Base-by-base conservation (phyloP, 495 filamentous ascomycete genomes). In the Penicillium alfredii region DNA sequence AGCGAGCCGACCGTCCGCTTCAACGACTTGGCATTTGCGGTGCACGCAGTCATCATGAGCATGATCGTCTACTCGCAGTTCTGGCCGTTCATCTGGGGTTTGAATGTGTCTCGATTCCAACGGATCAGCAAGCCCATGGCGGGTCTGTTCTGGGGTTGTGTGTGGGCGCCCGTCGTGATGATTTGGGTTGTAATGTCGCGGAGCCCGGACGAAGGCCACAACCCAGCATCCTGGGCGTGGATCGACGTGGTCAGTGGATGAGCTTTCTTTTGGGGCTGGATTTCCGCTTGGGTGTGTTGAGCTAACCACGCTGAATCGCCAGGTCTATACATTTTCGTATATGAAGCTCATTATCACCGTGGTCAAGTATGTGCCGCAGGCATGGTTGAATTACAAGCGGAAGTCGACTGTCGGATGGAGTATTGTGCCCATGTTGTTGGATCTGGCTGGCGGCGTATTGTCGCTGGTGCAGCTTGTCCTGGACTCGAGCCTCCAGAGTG, bases 321-420 rank as follows among this genome's bases (percentile, higher is more conserved):
- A 42, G 83, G 70, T 93, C 27, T 96, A 96, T 61, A 70, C 77
- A 9, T 61, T 92, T 14, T 82, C 82, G 11, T 94, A 87, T 49
- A 72, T 92, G 58, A 98, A 98, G 60, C 68, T 98, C n/a, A 47
- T 88, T 14, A 75, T 94, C 28, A 94, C 87, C 1, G 53, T 94
- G 4, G 69, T 94, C 48, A 98, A 98, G 57, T 98, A 97, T 61
- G 74, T 84, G 23, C 93, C 92, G 8, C 92, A 98, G 63, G 80
- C 81, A 8, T 69, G 77, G 44, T 68, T 82, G 42, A 97, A 97
- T 64, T 88, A 84, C 50, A 72, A 76, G 53, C 83, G 86, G 32
- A 70, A 80, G 42, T 89, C 85, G 22, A 98, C 92, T 2, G 61
- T 68, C 18, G 92, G 93, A 22, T 97, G 89, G 89, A 81, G 74